These are phyloP conservation scores for Phoma sp. DNA, from an alignment of 2,329 filamentous ascomycete genomes.

Conservation along the genomic window DNA sequence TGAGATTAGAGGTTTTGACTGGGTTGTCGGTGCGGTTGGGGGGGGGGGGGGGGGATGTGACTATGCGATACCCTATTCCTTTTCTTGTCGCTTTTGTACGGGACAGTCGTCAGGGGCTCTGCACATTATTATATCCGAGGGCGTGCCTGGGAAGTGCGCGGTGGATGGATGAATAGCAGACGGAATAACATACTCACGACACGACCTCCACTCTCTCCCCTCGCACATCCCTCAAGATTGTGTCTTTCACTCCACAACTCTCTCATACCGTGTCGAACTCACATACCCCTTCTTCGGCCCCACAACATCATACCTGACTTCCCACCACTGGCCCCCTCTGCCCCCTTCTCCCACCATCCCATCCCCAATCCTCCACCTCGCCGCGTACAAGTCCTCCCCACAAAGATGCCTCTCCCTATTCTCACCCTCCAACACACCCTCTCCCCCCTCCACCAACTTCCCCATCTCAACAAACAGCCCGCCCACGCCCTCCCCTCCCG, in stretches of 20 bases:
- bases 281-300: slow-evolving; percentile 13
- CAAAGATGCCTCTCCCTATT: slow-evolving; percentile 74
- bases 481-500: slow-evolving; percentile 60
- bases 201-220: too few species aligned
- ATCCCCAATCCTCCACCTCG: slow-evolving; percentile 70
- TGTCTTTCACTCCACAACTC: background rate
- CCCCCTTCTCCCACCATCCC: slow-evolving; percentile 16
- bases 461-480: slow-evolving; percentile 80
- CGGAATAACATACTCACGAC: too few species aligned
- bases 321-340: background rate
- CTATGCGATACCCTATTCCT: background rate
- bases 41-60: background rate
- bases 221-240: too few species aligned
- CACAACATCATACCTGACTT: background rate
- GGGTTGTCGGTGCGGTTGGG: background rate
- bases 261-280: slow-evolving; percentile 42
- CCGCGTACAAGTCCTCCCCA: slow-evolving; percentile 73
- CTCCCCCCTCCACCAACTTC: slow-evolving; percentile 39
- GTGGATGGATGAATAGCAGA: too few species aligned
- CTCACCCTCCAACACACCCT: slow-evolving; percentile 28
- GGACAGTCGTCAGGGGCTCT: too few species aligned
- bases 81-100: background rate
- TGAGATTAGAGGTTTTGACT: too few species aligned
- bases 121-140: too few species aligned
- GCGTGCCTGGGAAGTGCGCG: too few species aligned